Percentiles rank a stretch among this genome's conserved stretches.
Conservation (phyloP, 2,329 filamentous ascomycete species). For the Ploettnerulaceae sp. region DNA sequence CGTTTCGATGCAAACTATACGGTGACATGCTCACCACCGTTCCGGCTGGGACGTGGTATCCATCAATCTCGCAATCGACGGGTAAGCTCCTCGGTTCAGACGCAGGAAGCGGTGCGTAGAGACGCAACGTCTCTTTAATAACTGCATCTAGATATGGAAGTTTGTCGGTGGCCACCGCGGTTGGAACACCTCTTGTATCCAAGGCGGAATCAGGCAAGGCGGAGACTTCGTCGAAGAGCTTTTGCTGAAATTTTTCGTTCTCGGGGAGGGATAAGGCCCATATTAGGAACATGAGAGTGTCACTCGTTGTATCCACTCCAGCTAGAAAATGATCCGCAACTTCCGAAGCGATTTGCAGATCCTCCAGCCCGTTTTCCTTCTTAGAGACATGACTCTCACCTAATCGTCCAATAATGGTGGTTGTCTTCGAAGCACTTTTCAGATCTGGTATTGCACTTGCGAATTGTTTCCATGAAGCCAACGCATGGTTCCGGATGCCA, state of each 20-base stretch:
- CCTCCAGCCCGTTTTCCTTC: conserved; percentile 33
- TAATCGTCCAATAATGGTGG: conserved; percentile 38
- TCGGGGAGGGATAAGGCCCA: conserved; percentile 45
- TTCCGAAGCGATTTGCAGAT: conserved; percentile 48
- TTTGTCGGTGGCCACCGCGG: conserved; percentile 36
- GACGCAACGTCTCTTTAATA: conserved; percentile 45
- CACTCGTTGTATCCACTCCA: conserved; percentile 49
- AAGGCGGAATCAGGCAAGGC: conserved; percentile 25
- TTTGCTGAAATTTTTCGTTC: conserved; percentile 40
- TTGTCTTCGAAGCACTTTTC: conserved; percentile 16
- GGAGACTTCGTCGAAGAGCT: conserved; percentile 40
- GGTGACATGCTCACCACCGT: conserved; percentile 46
- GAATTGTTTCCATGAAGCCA: conserved; percentile 28
- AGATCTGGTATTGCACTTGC: conserved; percentile 1
- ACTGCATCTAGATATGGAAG: conserved; percentile 44
- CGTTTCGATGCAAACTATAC: conserved; percentile 50
- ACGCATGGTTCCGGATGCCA: conserved; percentile 43
- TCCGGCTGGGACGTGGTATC: conserved; percentile 42
- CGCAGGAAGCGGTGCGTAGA: conserved; percentile 48
- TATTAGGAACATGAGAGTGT: conserved; percentile 47
- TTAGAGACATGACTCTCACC: conserved; percentile 34
- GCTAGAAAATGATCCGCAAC: conserved; percentile 49
- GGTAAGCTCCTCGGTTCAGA: conserved; percentile 44
- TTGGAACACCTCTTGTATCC: conserved; percentile 33
- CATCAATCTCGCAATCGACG: conserved; percentile 35